phyloP scores from a whole-genome alignment of 352 stramenopile species.

The Phytopythium helicoides region DNA sequence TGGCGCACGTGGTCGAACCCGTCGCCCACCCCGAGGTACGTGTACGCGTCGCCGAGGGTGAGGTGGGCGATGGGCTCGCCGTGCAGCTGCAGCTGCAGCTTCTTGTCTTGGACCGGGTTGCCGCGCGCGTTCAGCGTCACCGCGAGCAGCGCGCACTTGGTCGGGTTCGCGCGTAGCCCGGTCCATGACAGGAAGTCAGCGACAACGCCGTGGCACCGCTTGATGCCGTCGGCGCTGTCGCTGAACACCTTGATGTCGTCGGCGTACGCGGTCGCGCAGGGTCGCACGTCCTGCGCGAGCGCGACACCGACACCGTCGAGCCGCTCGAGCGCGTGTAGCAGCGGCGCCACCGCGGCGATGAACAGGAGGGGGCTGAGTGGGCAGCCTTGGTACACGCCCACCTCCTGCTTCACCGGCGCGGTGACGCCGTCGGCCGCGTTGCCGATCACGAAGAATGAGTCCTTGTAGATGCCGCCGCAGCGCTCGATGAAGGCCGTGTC shows the following conservation, averaged over 20 bases:
- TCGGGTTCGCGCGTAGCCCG: slow-evolving; percentile 2
- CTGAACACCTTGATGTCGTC: too few species aligned
- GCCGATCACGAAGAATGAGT: slow-evolving; percentile 15
- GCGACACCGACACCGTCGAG: slow-evolving; percentile 5
- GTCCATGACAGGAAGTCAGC: slow-evolving; percentile 5
- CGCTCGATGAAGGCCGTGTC: neutral
- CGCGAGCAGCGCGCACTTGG: slow-evolving; percentile 10
- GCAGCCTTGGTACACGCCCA: slow-evolving; percentile 20
- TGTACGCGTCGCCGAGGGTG: too few species aligned
- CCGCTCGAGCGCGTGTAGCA: slow-evolving; percentile 11
- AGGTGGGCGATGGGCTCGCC: too few species aligned
- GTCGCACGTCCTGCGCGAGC: neutral
- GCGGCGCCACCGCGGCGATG: slow-evolving; percentile 10
- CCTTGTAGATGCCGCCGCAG: slow-evolving; percentile 8
- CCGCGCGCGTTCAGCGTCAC: slow-evolving; percentile 6
- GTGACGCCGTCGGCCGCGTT: slow-evolving; percentile 15
- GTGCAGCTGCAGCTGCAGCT: too few species aligned
- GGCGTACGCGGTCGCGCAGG: slow-evolving; percentile 3
- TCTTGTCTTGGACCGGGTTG: slow-evolving; percentile 12
- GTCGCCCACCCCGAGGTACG: too few species aligned
- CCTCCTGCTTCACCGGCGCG: slow-evolving; percentile 6
- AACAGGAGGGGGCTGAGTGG: slow-evolving; percentile 28
- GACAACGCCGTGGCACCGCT: slow-evolving; percentile 8
- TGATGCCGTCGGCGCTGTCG: slow-evolving; percentile 9
- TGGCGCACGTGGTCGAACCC: too few species aligned